Base-by-base conservation (phyloP, 1,139 yeast species). In the Schwanniomyces etchellsii region DNA sequence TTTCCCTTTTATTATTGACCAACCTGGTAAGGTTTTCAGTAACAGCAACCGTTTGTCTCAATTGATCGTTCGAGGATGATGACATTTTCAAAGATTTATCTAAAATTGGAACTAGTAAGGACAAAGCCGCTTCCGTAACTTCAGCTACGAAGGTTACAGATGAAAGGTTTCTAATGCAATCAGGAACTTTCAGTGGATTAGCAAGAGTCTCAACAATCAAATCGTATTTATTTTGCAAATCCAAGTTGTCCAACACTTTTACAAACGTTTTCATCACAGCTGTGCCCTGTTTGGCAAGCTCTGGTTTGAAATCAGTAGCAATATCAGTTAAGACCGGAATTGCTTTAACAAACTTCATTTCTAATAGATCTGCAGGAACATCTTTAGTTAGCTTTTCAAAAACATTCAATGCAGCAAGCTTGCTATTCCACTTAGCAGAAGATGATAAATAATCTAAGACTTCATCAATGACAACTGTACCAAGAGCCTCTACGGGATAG, bases 61-160 rank as follows among this genome's bases (percentile, higher is more conserved):
- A 74, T 58, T 89, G 95, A 52, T 91, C 97, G 61, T 89, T 96
- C 11, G 96, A 81, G 4, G 95, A 81, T 2, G 95, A 83, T 11
- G 94, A 77, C 70, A 81, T 72, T 52, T 84, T 88, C 52, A 91
- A 71, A 2, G 97, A 91, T 55, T 91, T 85, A 56, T 81, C 91
- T 50, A 91, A 73, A 45, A 89, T 89, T 31, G 98, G 98, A 25
- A 86, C 96, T 46, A 91, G 70, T 36, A 91, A 64, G 4, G 97
- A 76, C 44, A 91, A 70, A 5, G 95, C 93, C 5, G 97, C 94
- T 61, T 89, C 97, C 12, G 97, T 91, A 39, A 91, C 98, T 64
- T 91, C 98, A 29, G 98, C 96, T 30, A 91, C 98, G 57, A 91
- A 91, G 0, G 98, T 91, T 33, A 91, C 97, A 28, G 94, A 84